phyloP scores from a whole-genome alignment of 2,329 filamentous ascomycete species.

The Epichloe bromicola region DNA sequence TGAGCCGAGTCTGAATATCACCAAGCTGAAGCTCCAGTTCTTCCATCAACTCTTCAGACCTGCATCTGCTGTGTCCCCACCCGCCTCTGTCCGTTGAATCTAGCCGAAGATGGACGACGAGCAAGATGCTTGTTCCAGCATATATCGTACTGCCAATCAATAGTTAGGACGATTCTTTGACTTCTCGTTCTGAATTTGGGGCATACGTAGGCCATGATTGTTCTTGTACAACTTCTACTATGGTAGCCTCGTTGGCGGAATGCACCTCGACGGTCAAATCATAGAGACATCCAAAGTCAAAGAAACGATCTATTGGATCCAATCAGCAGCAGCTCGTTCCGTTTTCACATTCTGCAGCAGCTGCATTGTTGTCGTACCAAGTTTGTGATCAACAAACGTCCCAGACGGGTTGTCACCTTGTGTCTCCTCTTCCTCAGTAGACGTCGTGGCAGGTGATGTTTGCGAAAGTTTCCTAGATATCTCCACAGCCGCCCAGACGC shows the following conservation, averaged over 20 bases:
- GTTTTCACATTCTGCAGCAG: neutral
- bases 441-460: slow-evolving; percentile 5
- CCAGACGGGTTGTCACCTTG: neutral
- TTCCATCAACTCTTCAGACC: slow-evolving; percentile 43
- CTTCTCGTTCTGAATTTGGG: neutral
- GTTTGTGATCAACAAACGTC: slow-evolving; percentile 9
- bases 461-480: slow-evolving; percentile 27
- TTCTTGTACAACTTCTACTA: slow-evolving; percentile 35
- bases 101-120: slow-evolving; percentile 35
- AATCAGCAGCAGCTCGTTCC: slow-evolving; percentile 1
- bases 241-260: slow-evolving; percentile 25
- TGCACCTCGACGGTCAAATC: slow-evolving; percentile 34
- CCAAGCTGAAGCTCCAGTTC: slow-evolving; percentile 46
- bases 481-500: slow-evolving; percentile 38
- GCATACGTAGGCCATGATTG: slow-evolving; percentile 27
- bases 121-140: slow-evolving; percentile 30
- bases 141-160: slow-evolving; percentile 23
- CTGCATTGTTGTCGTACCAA: slow-evolving; percentile 9
- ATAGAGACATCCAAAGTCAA: slow-evolving; percentile 35
- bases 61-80: slow-evolving; percentile 20
- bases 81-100: slow-evolving; percentile 7
- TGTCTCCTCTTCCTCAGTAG: neutral
- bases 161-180: slow-evolving; percentile 6
- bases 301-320: slow-evolving; percentile 15
- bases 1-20: slow-evolving; percentile 31